phyloP scores from a whole-genome alignment of 495 filamentous ascomycete species.

The Daldinia childiae region DNA sequence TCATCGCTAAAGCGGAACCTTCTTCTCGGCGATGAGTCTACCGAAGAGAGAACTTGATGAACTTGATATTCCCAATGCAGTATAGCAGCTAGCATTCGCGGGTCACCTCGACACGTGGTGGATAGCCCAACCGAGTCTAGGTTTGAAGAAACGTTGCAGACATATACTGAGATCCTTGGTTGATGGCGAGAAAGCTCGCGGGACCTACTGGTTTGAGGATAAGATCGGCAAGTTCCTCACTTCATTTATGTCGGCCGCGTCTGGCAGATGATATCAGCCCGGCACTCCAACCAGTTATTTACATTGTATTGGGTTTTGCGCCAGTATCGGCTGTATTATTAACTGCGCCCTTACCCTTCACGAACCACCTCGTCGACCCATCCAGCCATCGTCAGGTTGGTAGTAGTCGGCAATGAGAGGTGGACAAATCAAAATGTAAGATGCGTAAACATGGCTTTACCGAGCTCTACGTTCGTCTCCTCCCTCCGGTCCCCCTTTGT shows the following conservation, averaged over 20 bases:
- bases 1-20: slow-evolving; percentile 13
- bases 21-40: slow-evolving; percentile 25
- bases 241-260: slow-evolving; percentile 8
- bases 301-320: background rate
- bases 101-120: slow-evolving; percentile 38
- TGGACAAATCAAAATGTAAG: slow-evolving; percentile 34
- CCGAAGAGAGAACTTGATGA: slow-evolving; percentile 9
- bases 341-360: slow-evolving; percentile 26
- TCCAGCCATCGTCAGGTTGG: slow-evolving; percentile 29
- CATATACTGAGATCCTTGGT: slow-evolving; percentile 31
- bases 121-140: slow-evolving; percentile 23
- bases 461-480: slow-evolving; percentile 31
- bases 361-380: slow-evolving; percentile 25
- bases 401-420: slow-evolving; percentile 33
- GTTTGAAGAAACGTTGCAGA: slow-evolving; percentile 41
- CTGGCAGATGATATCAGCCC: slow-evolving; percentile 23
- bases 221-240: slow-evolving; percentile 21
- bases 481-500: background rate
- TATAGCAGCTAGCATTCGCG: slow-evolving; percentile 21
- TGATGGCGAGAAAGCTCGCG: slow-evolving; percentile 19
- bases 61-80: slow-evolving; percentile 18
- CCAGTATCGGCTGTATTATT: slow-evolving; percentile 27
- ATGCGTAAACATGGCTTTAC: slow-evolving; percentile 33
- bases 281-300: slow-evolving; percentile 23
- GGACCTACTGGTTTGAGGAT: slow-evolving; percentile 30